These are phyloP conservation scores for Mucor circinelloides DNA, from an alignment of 371 early-diverging fungal species.

Conservation along the genomic window DNA sequence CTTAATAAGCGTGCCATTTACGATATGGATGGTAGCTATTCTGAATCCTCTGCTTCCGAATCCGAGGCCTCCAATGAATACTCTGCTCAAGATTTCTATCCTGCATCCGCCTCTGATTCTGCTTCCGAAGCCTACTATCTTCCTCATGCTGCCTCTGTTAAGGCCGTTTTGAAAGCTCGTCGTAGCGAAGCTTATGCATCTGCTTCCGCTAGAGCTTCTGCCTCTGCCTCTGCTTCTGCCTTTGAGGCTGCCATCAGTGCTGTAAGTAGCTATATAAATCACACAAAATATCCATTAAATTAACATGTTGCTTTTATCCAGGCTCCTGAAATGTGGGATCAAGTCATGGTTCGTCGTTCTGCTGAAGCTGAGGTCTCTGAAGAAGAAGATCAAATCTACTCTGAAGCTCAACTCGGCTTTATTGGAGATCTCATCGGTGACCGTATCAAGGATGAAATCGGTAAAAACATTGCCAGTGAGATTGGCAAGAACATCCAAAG, in stretches of 20 bases:
- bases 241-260: not conserved
- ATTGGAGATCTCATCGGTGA: not conserved
- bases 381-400: not conserved
- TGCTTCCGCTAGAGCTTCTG: not conserved
- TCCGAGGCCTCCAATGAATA: constrained; percentile 4
- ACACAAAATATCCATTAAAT: not conserved
- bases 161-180: not conserved
- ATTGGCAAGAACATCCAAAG: not conserved
- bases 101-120: not conserved
- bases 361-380: not conserved
- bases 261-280: not conserved
- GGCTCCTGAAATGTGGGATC: not conserved
- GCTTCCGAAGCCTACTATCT: not conserved
- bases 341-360: not conserved
- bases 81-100: not conserved
- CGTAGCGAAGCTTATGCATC: not conserved
- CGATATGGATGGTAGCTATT: constrained; percentile 12
- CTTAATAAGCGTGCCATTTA: constrained; percentile 8
- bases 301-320: not conserved
- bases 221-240: constrained; percentile 3
- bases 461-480: not conserved
- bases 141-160: not conserved
- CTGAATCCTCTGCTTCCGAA: not conserved
- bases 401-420: not conserved
- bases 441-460: not conserved